These are phyloP conservation scores for Selenicereus undatus DNA, from an alignment of 148 eudicot genomes.

Conservation along the genomic window DNA sequence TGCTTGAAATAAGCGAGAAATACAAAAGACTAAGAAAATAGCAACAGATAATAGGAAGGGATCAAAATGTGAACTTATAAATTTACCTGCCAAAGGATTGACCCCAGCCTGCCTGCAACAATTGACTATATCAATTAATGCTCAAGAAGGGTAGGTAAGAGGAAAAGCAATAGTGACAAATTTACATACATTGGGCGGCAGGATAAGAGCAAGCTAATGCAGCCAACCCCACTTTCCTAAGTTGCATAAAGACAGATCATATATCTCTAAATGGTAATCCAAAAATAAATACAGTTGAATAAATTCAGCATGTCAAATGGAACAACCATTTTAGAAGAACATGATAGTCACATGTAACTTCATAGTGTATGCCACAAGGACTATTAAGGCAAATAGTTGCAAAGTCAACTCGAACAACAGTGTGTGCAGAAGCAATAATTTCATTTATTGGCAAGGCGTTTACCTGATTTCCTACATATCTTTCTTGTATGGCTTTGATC, in stretches of 20 bases:
- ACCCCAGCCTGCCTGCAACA: conserved; percentile 86
- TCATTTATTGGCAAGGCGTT: neutral
- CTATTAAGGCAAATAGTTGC: neutral
- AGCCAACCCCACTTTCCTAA: too few relatives aligned
- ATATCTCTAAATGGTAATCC: too few relatives aligned
- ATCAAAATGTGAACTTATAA: neutral
- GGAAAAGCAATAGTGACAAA: too few relatives aligned
- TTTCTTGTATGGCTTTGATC: conserved; percentile 96
- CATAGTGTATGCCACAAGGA: too few relatives aligned
- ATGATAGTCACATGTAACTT: too few relatives aligned
- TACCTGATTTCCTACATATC: conserved; percentile 97
- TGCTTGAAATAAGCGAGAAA: too few relatives aligned
- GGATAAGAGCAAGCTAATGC: too few relatives aligned
- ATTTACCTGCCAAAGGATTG: conserved; percentile 91
- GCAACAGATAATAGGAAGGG: neutral
- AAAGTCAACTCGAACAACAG: neutral
- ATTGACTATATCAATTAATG: conserved; percentile 1
- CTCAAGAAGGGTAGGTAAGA: neutral
- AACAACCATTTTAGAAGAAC: too few relatives aligned
- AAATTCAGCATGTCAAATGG: too few relatives aligned
- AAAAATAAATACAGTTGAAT: too few relatives aligned
- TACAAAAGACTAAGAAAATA: neutral
- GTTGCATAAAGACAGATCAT: too few relatives aligned
- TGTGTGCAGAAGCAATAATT: neutral
- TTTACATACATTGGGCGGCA: too few relatives aligned